Conservation (phyloP, 352 stramenopile genomes). For the Stramenopiles sp. region DNA sequence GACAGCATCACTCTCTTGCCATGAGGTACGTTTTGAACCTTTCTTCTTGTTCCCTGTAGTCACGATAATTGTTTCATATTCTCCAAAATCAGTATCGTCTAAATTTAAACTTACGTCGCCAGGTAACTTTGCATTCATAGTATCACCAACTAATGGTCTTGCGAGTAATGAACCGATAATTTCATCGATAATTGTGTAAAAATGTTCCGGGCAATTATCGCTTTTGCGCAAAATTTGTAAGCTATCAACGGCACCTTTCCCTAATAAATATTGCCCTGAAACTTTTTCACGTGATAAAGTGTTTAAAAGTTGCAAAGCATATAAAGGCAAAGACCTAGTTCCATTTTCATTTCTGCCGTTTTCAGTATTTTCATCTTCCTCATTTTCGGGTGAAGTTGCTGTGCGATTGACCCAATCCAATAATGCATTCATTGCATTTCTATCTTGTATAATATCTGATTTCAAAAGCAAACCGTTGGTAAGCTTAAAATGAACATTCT, state of each 20-base stretch:
- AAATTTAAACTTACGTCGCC: not conserved
- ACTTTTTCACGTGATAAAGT: not conserved
- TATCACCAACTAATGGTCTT: not conserved
- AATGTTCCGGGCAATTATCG: not conserved
- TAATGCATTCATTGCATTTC: not conserved
- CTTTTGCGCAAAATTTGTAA: not conserved
- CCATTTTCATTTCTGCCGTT: not conserved
- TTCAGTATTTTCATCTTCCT: not conserved
- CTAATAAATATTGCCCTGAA: not conserved
- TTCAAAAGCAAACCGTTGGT: not conserved
- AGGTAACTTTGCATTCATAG: not conserved
- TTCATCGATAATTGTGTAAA: not conserved
- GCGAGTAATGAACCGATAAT: not conserved
- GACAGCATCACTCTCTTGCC: not conserved
- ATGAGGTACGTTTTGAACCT: not conserved
- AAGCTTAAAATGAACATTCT: not conserved
- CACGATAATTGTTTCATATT: not conserved
- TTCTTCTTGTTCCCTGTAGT: not conserved
- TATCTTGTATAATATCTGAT: not conserved
- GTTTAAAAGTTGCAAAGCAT: not conserved
- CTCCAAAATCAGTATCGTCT: not conserved
- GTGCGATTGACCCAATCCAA: not conserved
- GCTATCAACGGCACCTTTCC: not conserved
- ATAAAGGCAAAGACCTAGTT: not conserved
- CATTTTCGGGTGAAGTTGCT: not conserved